Evolutionary conservation across 139 green algal genomes (phyloP), one percentile per base, ranked within the genome.

Genomic region (Coccomyxa sp.): DNA sequence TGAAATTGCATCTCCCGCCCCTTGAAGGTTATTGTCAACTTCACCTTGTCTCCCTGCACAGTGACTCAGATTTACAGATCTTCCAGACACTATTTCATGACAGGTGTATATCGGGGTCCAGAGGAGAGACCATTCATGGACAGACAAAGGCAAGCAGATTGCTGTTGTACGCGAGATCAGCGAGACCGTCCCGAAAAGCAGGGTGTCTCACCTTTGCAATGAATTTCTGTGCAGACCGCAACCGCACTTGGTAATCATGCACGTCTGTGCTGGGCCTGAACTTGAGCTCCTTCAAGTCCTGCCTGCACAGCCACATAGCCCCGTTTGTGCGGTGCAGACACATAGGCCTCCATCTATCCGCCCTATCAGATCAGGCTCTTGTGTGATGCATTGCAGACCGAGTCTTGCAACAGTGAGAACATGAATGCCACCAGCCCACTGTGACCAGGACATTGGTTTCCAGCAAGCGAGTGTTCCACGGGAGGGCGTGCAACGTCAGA

Each of bases 261-360:
- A 84, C 84, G 77, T 96, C 92, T 6, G 89, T 95, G 79, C 78
- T 86, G n/a, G 92, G 92, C 37, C 92, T 78, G 81, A 96, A 83
- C 82, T 96, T 96, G 34, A 96, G 82, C 78, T 96, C 92, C 80
- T 96, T 96, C 35, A 90, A 73, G 27, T 96, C 92, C 39, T 85
- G 44, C 70, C 87, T 86, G 73, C 27, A 78, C 12, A 3, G 27
- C 37, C 18, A 14, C 50, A 64, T n/a, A n/a, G n/a, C n/a, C n/a
- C n/a, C n/a, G n/a, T n/a, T n/a, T n/a, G n/a, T n/a, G n/a, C n/a
- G n/a, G n/a, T n/a, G 50, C 50, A 83, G 8, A 29, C n/a, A n/a
- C n/a, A n/a, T n/a, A 34, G 12, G 9, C 73, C 38, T 58, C 31
- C 6, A 2, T 27, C 22, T 74, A 54, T 77, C 33, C 69, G 34